These are phyloP conservation scores for Claviceps arundinis DNA, from an alignment of 2,329 filamentous ascomycete genomes.

Conservation along the genomic window DNA sequence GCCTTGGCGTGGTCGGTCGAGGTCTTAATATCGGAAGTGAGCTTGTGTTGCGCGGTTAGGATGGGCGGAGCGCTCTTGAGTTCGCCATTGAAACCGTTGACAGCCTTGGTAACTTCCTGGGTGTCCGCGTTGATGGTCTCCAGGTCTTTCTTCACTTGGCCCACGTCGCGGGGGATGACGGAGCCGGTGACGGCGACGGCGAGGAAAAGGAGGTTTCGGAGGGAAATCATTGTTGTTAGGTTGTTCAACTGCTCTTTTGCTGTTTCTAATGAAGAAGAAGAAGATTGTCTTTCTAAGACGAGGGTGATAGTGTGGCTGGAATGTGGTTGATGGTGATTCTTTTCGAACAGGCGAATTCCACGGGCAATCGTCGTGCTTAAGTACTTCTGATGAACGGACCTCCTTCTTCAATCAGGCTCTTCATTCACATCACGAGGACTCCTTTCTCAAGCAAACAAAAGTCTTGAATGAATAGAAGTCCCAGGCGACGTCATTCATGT, in stretches of 20 bases:
- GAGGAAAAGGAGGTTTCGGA: constrained; percentile 3
- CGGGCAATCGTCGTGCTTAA: background rate
- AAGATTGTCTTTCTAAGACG: background rate
- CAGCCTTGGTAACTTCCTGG: background rate
- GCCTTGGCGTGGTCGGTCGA: background rate
- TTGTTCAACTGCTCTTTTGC: background rate
- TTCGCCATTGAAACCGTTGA: background rate
- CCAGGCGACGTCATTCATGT: background rate
- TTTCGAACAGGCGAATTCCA: background rate
- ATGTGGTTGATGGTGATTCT: background rate
- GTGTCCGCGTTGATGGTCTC: background rate
- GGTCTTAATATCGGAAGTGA: background rate
- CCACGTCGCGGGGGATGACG: background rate
- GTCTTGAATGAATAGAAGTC: background rate
- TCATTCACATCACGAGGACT: background rate
- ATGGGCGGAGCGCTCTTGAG: background rate
- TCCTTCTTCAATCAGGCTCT: background rate
- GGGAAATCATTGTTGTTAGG: background rate
- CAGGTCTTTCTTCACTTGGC: background rate
- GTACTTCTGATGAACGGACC: background rate
- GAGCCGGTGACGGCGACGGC: constrained; percentile 2
- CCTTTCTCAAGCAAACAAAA: background rate
- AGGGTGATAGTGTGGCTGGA: background rate
- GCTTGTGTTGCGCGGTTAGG: background rate
- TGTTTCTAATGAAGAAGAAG: background rate